Percentiles rank a stretch among this genome's conserved stretches.
These are phyloP conservation scores for Termitomyces sp. DNA, from an alignment of 768 basidiomycete species.

Conservation along the genomic window DNA sequence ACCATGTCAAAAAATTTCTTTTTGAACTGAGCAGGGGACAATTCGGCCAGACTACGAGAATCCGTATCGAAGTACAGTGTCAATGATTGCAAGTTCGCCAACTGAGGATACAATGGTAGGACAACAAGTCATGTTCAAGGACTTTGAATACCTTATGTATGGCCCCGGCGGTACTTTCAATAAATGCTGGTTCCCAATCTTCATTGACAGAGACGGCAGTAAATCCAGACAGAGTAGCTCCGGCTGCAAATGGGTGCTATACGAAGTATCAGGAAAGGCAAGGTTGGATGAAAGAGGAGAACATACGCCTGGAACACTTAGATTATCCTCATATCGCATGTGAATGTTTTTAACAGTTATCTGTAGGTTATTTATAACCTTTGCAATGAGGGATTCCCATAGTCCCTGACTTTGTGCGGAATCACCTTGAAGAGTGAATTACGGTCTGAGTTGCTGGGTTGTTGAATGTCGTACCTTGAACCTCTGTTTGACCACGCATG, in stretches of 20 bases:
- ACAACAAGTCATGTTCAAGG: not conserved
- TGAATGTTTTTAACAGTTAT: constrained; percentile 95
- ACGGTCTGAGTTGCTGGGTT: not conserved
- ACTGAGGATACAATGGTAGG: constrained; percentile 31
- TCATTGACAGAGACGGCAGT: constrained; percentile 85
- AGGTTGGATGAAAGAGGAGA: not conserved
- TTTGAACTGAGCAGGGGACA: constrained; percentile 58
- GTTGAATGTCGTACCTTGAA: constrained; percentile 32
- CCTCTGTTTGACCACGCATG: constrained; percentile 51
- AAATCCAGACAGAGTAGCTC: constrained; percentile 83
- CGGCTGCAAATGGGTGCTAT: constrained; percentile 92
- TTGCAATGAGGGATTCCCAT: constrained; percentile 74
- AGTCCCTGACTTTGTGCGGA: constrained; percentile 80
- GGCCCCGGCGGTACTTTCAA: constrained; percentile 79
- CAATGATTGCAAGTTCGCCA: constrained; percentile 81
- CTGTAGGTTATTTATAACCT: constrained; percentile 94
- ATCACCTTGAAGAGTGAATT: constrained; percentile 27
- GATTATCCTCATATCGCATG: constrained; percentile 90
- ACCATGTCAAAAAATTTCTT: constrained; percentile 75
- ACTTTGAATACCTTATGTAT: constrained; percentile 72
- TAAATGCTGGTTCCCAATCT: constrained; percentile 86
- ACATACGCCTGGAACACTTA: constrained; percentile 88
- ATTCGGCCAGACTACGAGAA: constrained; percentile 68
- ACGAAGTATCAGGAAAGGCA: constrained; percentile 2
- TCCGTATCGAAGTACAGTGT: constrained; percentile 97